These are phyloP conservation scores for Eremochloa ophiuroides DNA, from an alignment of 176 grass and related monocot genomes.

Conservation along the genomic window DNA sequence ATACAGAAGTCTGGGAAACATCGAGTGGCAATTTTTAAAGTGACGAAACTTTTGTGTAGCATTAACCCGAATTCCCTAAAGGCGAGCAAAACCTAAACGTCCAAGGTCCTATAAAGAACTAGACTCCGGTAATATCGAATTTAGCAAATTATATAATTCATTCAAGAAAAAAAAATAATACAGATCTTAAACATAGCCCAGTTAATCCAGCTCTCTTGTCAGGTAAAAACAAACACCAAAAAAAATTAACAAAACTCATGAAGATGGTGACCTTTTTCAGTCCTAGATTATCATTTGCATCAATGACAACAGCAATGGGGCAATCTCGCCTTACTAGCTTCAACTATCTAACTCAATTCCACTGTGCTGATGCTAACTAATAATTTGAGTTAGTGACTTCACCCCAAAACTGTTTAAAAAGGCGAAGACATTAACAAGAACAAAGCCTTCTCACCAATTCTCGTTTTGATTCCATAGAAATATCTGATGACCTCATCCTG, in stretches of 20 bases:
- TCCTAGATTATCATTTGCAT: neutral
- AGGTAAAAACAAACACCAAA: neutral
- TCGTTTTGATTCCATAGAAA: conserved; percentile 67
- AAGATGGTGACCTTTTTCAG: neutral
- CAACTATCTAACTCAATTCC: conserved; percentile 3
- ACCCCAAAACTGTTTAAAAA: neutral
- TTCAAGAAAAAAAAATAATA: conserved; percentile 3
- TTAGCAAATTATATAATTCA: neutral
- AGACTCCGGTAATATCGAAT: conserved; percentile 1
- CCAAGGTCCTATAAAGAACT: neutral
- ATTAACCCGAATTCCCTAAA: conserved; percentile 18
- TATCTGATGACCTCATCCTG: conserved; percentile 67
- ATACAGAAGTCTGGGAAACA: neutral
- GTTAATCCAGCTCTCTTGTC: neutral
- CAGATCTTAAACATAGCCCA: neutral
- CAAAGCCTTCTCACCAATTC: conserved; percentile 61
- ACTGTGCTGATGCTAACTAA: neutral
- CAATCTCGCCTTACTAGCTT: neutral
- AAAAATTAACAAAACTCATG: conserved; percentile 11
- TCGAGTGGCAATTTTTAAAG: neutral
- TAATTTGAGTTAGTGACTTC: neutral
- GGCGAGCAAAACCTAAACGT: conserved; percentile 5
- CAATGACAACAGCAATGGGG: neutral
- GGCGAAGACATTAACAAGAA: conserved; percentile 9
- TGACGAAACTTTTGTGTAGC: neutral